A percentile compares a stretch with the other conserved stretches of the same genome.
Evolutionary conservation across 129 eudicot genomes (phyloP).

Genomic region (Centrapalus pauciflorus): DNA sequence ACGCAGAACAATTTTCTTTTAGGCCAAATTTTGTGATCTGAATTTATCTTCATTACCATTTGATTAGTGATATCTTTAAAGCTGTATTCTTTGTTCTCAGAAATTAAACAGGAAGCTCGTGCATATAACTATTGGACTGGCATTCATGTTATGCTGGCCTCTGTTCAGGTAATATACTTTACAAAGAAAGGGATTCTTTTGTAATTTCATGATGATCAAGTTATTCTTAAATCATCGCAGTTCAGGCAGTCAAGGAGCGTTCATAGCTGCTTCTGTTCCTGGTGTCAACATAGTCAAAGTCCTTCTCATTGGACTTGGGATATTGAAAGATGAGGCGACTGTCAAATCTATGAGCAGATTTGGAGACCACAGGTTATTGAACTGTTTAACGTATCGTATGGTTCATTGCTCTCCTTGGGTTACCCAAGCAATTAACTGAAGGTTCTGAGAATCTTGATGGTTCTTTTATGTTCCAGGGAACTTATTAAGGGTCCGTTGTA

Average conservation of each 20-base stretch:
- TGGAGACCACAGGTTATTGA: constrained; percentile 68
- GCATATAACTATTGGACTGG: constrained; percentile 73
- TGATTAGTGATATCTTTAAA: no score
- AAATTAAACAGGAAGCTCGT: constrained; percentile 92
- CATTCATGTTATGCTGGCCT: constrained; percentile 98
- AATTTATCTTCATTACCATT: not conserved
- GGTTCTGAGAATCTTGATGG: not conserved
- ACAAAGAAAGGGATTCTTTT: not conserved
- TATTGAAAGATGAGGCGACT: constrained; percentile 72
- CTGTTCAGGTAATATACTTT: constrained; percentile 63
- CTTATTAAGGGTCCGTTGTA: constrained; percentile 74
- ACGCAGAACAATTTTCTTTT: not conserved
- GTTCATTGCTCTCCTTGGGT: no score
- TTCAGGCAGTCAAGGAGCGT: constrained; percentile 66
- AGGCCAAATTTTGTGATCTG: not conserved
- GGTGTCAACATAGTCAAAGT: constrained; percentile 59
- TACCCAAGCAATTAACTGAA: not conserved
- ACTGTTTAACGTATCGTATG: not conserved
- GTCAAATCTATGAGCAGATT: constrained; percentile 89
- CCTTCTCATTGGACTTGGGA: constrained; percentile 82
- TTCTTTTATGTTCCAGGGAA: constrained; percentile 51
- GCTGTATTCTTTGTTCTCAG: constrained; percentile 25
- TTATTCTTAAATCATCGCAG: constrained; percentile 37
- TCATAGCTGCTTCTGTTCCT: constrained; percentile 69
- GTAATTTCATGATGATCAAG: constrained; percentile 13